Conservation (phyloP, 1,284 basidiomycete genomes). For the Cutaneotrichosporon sp. region DNA sequence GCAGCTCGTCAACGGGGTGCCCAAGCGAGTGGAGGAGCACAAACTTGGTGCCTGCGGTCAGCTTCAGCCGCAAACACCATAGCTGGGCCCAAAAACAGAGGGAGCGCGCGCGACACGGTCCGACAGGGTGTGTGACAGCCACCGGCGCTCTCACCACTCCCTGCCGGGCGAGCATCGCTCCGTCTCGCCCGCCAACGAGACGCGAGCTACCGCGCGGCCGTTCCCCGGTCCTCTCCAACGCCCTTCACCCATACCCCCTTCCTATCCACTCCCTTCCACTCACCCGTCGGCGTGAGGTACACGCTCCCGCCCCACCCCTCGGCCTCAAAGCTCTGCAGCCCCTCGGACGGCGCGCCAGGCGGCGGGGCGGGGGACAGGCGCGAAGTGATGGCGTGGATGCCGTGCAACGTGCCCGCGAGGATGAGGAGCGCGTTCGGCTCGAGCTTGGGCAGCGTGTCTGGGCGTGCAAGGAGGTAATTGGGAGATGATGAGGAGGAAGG, state of each 20-base stretch:
- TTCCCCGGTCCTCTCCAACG: too few relatives aligned
- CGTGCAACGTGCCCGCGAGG: constrained; percentile 93
- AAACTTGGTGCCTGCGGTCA: constrained; percentile 85
- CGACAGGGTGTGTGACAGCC: too few relatives aligned
- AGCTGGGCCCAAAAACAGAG: too few relatives aligned
- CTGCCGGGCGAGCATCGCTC: too few relatives aligned
- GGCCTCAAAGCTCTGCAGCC: constrained; percentile 89
- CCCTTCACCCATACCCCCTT: too few relatives aligned
- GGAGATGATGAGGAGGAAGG: too few relatives aligned
- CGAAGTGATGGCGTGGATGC: constrained; percentile 96
- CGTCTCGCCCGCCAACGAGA: too few relatives aligned
- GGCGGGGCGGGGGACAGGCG: constrained; percentile 78
- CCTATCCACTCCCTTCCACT: constrained; percentile 38
- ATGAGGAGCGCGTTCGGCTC: constrained; percentile 98
- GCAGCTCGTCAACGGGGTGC: constrained; percentile 64
- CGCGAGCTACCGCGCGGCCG: too few relatives aligned
- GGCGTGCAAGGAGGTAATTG: background rate
- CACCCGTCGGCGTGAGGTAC: constrained; percentile 89
- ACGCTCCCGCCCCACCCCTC: constrained; percentile 62
- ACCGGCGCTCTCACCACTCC: too few relatives aligned
- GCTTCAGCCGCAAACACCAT: too few relatives aligned
- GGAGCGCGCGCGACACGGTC: too few relatives aligned
- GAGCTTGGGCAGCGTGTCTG: constrained; percentile 81
- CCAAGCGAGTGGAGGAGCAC: constrained; percentile 77
- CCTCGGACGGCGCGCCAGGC: constrained; percentile 77